Evolutionary conservation across 805 yeast species (phyloP).

Genomic region (Candida xiaguanensis): DNA sequence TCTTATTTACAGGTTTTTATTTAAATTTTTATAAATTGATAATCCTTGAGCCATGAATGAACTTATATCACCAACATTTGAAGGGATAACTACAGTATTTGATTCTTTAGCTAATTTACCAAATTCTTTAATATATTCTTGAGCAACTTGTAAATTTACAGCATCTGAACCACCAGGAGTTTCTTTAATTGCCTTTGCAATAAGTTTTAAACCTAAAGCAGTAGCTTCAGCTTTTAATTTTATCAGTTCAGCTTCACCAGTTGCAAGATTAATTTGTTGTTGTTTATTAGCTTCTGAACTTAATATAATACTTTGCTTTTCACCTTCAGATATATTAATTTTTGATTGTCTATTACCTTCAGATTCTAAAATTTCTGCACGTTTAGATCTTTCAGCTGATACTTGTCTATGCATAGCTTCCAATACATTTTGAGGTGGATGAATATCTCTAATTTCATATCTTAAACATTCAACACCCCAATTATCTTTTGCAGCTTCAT

Average conservation of each 20-base stretch:
- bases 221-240: slow-evolving; percentile 66
- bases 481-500: slow-evolving; percentile 72
- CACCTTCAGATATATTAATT: slow-evolving; percentile 83
- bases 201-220: slow-evolving; percentile 60
- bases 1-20: slow-evolving; percentile 4
- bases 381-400: slow-evolving; percentile 78
- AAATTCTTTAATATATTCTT: slow-evolving; percentile 77
- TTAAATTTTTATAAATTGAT: slow-evolving; percentile 61
- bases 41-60: slow-evolving; percentile 73
- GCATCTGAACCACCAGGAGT: slow-evolving; percentile 75
- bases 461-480: slow-evolving; percentile 86
- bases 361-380: slow-evolving; percentile 83
- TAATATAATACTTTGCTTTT: slow-evolving; percentile 62
- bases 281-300: slow-evolving; percentile 71
- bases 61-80: slow-evolving; percentile 71
- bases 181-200: slow-evolving; percentile 64
- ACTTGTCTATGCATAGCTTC: slow-evolving; percentile 93
- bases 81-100: slow-evolving; percentile 74
- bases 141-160: slow-evolving; percentile 75
- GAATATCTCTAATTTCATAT: slow-evolving; percentile 84
- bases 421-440: slow-evolving; percentile 80
- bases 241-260: slow-evolving; percentile 71
- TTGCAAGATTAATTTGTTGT: slow-evolving; percentile 63
- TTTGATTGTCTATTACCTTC: slow-evolving; percentile 80
- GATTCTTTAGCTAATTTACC: slow-evolving; percentile 79